These are phyloP conservation scores for Eucalyptus polybractea DNA, from an alignment of 345 rosid genomes.

Conservation along the genomic window DNA sequence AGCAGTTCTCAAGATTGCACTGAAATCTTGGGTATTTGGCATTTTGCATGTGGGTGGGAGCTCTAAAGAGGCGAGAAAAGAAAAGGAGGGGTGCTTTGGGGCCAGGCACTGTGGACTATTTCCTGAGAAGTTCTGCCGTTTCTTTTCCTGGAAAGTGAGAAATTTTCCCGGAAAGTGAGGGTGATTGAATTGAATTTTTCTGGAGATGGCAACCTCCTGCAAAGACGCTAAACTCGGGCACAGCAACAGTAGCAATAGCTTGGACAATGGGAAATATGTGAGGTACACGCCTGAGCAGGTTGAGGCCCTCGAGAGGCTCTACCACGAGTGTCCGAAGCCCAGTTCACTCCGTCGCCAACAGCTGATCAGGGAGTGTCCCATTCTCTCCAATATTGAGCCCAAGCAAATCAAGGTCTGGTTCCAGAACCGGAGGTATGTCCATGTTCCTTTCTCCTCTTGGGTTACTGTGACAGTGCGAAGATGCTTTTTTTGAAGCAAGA, in stretches of 20 bases:
- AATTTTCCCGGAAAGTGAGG: neutral
- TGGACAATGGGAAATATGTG: constrained; percentile 97
- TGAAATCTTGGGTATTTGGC: neutral
- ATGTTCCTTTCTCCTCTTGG: neutral
- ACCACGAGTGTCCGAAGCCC: constrained; percentile 98
- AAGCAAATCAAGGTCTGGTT: constrained; percentile 99
- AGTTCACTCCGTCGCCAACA: constrained; percentile 98
- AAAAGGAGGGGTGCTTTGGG: neutral
- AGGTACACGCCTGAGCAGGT: constrained; percentile 99
- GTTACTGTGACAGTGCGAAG: neutral
- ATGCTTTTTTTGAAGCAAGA: neutral
- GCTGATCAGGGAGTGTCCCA: constrained; percentile 83
- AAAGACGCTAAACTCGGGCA: constrained; percentile 67
- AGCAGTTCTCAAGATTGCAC: constrained; percentile 6
- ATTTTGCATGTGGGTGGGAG: neutral
- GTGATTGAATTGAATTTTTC: neutral
- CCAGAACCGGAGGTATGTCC: constrained; percentile 84
- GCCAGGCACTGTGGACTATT: neutral
- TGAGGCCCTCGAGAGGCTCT: constrained; percentile 99
- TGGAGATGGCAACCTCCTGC: constrained; percentile 76
- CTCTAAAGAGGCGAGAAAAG: neutral
- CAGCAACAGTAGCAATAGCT: constrained; percentile 4
- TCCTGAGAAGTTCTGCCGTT: neutral
- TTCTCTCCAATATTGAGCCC: constrained; percentile 97
- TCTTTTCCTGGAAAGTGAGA: neutral